Evolutionary conservation across 352 stramenopile species (phyloP).

Genomic region (Phytophthora pisi): DNA sequence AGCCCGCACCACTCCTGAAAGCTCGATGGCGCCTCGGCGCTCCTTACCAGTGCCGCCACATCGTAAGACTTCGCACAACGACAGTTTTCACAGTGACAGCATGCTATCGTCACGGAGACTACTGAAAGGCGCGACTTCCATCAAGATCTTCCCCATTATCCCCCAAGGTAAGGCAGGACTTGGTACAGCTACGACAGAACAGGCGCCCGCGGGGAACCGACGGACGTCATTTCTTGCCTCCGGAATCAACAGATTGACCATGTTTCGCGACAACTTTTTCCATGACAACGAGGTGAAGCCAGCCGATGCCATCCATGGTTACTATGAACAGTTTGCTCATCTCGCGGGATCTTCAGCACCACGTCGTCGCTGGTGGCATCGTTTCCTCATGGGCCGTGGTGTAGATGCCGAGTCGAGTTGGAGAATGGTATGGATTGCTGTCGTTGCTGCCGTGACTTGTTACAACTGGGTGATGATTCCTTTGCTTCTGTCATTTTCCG

Average conservation of each 20-base stretch:
- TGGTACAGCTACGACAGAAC: background rate
- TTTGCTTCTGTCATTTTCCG: conserved; percentile 52
- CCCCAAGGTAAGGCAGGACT: background rate
- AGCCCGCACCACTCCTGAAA: background rate
- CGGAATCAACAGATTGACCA: conserved; percentile 30
- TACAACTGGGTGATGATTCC: conserved; percentile 67
- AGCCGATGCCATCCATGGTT: conserved; percentile 56
- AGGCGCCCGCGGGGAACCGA: background rate
- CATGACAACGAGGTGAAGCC: conserved; percentile 32
- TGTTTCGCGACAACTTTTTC: conserved; percentile 45
- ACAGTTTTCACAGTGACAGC: conserved; percentile 21
- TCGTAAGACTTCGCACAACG: background rate
- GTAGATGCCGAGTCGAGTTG: conserved; percentile 45
- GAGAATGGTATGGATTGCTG: conserved; percentile 56
- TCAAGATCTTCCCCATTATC: conserved; percentile 26
- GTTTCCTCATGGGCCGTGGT: conserved; percentile 37
- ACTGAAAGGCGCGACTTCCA: background rate
- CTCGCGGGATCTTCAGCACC: conserved; percentile 19
- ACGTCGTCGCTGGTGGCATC: conserved; percentile 40
- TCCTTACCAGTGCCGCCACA: conserved; percentile 8
- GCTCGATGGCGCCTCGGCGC: background rate
- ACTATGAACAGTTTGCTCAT: conserved; percentile 55
- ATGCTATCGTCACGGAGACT: conserved; percentile 9
- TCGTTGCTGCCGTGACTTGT: conserved; percentile 42
- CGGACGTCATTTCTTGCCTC: conserved; percentile 26